Base-by-base conservation (phyloP, 495 filamentous ascomycete species). In the Bacidia gigantensis region DNA sequence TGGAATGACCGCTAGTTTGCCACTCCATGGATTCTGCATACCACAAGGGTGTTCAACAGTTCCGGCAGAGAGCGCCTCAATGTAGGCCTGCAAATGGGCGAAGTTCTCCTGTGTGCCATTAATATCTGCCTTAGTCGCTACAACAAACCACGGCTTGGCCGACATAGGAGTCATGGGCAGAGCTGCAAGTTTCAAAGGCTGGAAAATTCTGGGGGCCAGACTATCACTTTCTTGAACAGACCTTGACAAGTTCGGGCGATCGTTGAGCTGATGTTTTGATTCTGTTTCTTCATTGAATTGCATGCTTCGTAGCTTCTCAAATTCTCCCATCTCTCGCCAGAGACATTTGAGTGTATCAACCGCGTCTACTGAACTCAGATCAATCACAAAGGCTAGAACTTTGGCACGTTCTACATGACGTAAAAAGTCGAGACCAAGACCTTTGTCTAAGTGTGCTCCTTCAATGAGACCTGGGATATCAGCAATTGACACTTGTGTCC, bases 391-490 rank as follows among this genome's bases (percentile, higher is more conserved):
- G 0, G 89, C 89, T 9, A 98, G 75, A 46, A 95, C 86, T 18
- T 86, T 80, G 2, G 92, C 93, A 14, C 92, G 81, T 69, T 98
- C 92, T 29, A 97, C 83, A 65, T 98, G 92, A 7, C 93, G 82
- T 21, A 98, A 71, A 61, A 98, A 98, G 21, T 84, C 87, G 17
- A 94, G 80, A 0, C 92, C 92, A 10, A 98, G 75, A 0, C 92
- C 92, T 54, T 86, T 84, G 67, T 97, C 89, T 3, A 94, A 73
- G 69, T 97, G 89, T 0, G 92, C 92, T 59, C 84, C 86, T 59
- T 87, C 77, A 51, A 98, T 84, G 46, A 98, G 69, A 10, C 92
- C 92, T 11, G 92, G 92, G 53, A 98, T 97, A 64, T 98, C 92
- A 3, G 92, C 92, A 53, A 98, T 84, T 5, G 89, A 94, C 64